Conservation (phyloP, 768 basidiomycete species). For the Tricholoma matsutake region DNA sequence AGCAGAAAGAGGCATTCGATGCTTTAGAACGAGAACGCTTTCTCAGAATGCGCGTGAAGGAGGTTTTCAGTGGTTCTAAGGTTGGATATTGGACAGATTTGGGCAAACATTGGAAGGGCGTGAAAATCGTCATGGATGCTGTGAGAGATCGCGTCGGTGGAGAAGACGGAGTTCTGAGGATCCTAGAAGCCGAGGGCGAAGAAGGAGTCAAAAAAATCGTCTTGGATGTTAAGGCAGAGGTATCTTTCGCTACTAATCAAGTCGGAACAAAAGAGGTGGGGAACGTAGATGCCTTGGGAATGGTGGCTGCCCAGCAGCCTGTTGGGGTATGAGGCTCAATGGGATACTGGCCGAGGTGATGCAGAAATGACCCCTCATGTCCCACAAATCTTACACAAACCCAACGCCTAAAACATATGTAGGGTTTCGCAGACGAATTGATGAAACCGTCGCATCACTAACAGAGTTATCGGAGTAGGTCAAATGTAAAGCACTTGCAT, state of each 20-base stretch:
- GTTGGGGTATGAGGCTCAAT: not conserved
- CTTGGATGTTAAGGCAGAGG: slow-evolving; percentile 32
- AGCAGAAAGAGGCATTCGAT: slow-evolving; percentile 48
- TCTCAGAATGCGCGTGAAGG: slow-evolving; percentile 34
- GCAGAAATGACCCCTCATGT: no score
- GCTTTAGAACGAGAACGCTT: slow-evolving; percentile 27
- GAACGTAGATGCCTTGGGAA: not conserved
- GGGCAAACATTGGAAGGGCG: slow-evolving; percentile 40
- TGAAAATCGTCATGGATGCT: slow-evolving; percentile 45
- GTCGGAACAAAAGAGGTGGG: not conserved
- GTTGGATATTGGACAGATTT: slow-evolving; percentile 56
- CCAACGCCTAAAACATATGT: not conserved
- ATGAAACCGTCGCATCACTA: not conserved
- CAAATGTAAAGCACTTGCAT: not conserved
- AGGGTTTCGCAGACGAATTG: not conserved
- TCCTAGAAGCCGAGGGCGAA: slow-evolving; percentile 37
- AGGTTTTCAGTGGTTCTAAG: slow-evolving; percentile 44
- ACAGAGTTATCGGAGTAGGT: not conserved
- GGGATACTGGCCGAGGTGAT: no score
- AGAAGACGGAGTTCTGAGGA: slow-evolving; percentile 37
- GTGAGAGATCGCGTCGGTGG: slow-evolving; percentile 47
- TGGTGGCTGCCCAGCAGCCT: not conserved
- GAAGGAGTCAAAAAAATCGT: slow-evolving; percentile 38
- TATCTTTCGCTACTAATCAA: slow-evolving; percentile 8
- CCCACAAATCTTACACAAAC: no score